phyloP scores from a whole-genome alignment of 305 asterid genomes.

The Withania somnifera region DNA sequence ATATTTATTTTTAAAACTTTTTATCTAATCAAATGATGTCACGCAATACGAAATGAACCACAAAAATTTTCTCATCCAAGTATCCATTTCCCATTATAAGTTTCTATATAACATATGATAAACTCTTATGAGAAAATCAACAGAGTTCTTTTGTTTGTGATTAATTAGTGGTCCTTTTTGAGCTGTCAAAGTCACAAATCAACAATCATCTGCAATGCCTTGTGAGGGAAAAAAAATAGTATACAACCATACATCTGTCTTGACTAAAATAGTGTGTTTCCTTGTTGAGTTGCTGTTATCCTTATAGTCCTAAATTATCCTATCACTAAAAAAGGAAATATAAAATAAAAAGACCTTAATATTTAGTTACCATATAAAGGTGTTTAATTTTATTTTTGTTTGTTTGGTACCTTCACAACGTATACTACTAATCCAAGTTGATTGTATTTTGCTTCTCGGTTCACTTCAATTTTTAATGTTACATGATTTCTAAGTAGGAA shows the following conservation, averaged over 20 bases:
- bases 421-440: neutral
- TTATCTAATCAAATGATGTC: too few species aligned
- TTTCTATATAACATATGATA: too few species aligned
- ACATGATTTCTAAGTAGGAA: neutral
- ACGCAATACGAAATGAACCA: too few species aligned
- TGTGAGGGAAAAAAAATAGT: neutral
- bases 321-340: neutral
- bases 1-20: too few species aligned
- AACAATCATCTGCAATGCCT: neutral
- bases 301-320: neutral
- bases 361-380: neutral
- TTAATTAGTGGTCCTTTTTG: neutral
- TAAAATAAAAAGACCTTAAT: neutral
- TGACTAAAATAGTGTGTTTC: neutral
- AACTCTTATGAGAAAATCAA: too few species aligned
- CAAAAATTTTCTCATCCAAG: too few species aligned
- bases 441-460: neutral
- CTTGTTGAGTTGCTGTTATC: neutral
- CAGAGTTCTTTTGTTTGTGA: too few species aligned
- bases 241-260: neutral
- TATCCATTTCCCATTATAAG: too few species aligned
- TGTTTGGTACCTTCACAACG: neutral
- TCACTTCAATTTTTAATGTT: neutral
- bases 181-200: neutral
- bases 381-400: neutral